Percentiles rank a stretch among this genome's conserved stretches.
Evolutionary conservation across 139 green algal genomes (phyloP).

Genomic region (Protoeuglena noctilucae): DNA sequence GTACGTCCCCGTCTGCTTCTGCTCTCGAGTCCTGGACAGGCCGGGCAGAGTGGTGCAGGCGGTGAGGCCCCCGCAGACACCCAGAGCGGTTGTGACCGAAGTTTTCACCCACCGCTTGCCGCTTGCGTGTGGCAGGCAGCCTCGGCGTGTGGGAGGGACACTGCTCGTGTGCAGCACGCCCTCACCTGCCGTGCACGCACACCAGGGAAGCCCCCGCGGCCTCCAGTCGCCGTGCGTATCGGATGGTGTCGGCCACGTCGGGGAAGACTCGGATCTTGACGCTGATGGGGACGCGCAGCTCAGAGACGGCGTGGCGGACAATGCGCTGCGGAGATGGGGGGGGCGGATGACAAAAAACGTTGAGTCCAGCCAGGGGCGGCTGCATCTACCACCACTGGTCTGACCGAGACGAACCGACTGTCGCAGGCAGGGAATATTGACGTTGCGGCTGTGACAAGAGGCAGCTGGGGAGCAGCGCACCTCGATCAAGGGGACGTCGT

Average conservation of each 20-base stretch:
- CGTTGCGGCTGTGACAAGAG: neutral
- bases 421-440: neutral
- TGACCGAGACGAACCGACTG: neutral
- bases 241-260: slow-evolving; percentile 59
- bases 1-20: slow-evolving; percentile 49
- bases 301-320: too few relatives aligned
- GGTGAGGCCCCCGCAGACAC: too few relatives aligned
- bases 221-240: slow-evolving; percentile 87
- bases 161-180: too few relatives aligned
- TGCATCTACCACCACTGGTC: neutral
- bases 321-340: too few relatives aligned
- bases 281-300: neutral
- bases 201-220: slow-evolving; percentile 62
- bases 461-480: too few relatives aligned
- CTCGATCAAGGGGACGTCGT: slow-evolving; percentile 50
- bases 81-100: too few relatives aligned
- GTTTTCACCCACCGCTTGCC: too few relatives aligned
- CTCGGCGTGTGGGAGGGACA: too few relatives aligned
- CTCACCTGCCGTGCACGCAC: slow-evolving; percentile 87
- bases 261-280: slow-evolving; percentile 82
- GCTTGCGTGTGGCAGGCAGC: too few relatives aligned
- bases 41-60: too few relatives aligned
- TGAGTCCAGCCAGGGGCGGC: neutral
- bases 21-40: slow-evolving; percentile 73
- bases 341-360: too few relatives aligned